Conservation (phyloP, 257 asterid species). For the Nicotiana tabacum region DNA sequence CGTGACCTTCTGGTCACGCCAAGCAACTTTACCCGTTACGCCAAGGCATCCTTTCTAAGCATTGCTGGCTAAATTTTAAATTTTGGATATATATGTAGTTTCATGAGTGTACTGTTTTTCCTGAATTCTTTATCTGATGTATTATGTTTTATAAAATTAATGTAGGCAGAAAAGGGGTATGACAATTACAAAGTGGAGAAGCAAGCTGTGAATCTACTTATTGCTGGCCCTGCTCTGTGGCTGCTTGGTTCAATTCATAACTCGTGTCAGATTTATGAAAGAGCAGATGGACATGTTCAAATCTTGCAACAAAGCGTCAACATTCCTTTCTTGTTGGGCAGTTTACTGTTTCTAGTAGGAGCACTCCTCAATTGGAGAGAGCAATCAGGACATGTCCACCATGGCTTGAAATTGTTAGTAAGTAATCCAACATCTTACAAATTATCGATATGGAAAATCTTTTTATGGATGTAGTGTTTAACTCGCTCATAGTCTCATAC, state of each 20-base stretch:
- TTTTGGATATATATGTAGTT: neutral
- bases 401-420: slow-evolving; percentile 53
- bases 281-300: slow-evolving; percentile 74
- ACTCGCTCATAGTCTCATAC: too few relatives aligned
- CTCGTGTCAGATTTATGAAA: slow-evolving; percentile 83
- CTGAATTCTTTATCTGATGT: neutral
- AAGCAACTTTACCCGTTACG: too few relatives aligned
- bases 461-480: neutral
- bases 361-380: slow-evolving; percentile 48
- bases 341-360: slow-evolving; percentile 61
- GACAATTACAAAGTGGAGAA: slow-evolving; percentile 34
- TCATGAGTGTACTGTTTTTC: neutral
- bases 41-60: too few relatives aligned
- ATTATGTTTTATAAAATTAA: too few relatives aligned
- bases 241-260: slow-evolving; percentile 75
- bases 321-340: slow-evolving; percentile 68
- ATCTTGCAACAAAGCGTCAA: slow-evolving; percentile 68
- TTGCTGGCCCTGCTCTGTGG: slow-evolving; percentile 81
- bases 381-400: slow-evolving; percentile 34
- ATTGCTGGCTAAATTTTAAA: neutral
- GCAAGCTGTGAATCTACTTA: slow-evolving; percentile 51
- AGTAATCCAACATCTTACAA: slow-evolving; percentile 1
- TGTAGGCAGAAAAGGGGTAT: slow-evolving; percentile 59
- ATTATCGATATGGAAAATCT: neutral
- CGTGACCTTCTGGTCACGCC: too few relatives aligned